Evolutionary conservation across 805 yeast species (phyloP).

Genomic region (Saccharomycopsis guyanensis): DNA sequence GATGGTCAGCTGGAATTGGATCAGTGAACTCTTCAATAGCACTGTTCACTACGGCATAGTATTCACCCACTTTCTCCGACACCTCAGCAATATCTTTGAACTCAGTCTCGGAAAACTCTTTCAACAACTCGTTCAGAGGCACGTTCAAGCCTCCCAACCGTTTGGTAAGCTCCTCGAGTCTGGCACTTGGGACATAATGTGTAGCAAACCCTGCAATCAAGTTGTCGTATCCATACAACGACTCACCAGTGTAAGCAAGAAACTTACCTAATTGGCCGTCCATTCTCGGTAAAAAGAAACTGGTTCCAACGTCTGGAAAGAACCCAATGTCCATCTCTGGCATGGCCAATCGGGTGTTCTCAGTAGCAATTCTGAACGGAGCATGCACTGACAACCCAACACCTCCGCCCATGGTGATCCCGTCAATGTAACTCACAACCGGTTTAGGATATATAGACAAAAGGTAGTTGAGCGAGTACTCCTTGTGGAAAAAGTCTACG

Average conservation of each 20-base stretch:
- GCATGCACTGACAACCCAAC: slow-evolving; percentile 87
- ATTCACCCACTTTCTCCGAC: slow-evolving; percentile 29
- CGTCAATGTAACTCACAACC: slow-evolving; percentile 76
- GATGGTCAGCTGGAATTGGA: slow-evolving; percentile 43
- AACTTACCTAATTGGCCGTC: slow-evolving; percentile 81
- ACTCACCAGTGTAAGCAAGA: slow-evolving; percentile 79
- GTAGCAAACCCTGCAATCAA: slow-evolving; percentile 82
- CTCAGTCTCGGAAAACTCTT: slow-evolving; percentile 21
- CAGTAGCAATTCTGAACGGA: slow-evolving; percentile 91
- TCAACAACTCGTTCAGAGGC: slow-evolving; percentile 21
- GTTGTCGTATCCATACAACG: slow-evolving; percentile 71
- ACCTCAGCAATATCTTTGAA: slow-evolving; percentile 16
- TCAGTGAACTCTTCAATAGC: slow-evolving; percentile 75
- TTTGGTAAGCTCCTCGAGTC: slow-evolving; percentile 51
- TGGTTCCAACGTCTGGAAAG: slow-evolving; percentile 92
- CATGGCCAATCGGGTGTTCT: slow-evolving; percentile 88
- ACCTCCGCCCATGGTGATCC: slow-evolving; percentile 98
- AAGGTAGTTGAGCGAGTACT: slow-evolving; percentile 73
- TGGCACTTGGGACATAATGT: slow-evolving; percentile 70
- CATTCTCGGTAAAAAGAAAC: slow-evolving; percentile 77
- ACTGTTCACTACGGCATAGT: slow-evolving; percentile 52
- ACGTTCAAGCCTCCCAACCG: slow-evolving; percentile 57
- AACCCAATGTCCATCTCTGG: slow-evolving; percentile 97
- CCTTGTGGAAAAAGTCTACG: slow-evolving; percentile 62
- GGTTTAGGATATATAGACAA: slow-evolving; percentile 80